phyloP scores from a whole-genome alignment of 2,329 filamentous ascomycete species.

The Macrophomina phaseolina region DNA sequence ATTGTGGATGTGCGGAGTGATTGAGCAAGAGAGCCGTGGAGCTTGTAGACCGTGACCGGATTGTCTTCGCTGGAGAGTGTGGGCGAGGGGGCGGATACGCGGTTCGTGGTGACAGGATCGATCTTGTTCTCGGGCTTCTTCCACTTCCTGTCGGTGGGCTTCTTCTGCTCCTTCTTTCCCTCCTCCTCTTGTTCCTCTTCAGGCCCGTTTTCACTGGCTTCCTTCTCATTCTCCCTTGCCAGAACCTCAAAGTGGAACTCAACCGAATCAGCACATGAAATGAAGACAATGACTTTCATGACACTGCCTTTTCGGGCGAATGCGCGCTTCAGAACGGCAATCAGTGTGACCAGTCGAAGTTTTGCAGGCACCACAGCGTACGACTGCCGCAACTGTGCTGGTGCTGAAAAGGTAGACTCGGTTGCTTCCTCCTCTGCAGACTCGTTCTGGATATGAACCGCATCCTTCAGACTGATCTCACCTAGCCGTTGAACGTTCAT shows the following conservation, averaged over 20 bases:
- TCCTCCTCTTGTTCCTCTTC: conserved; percentile 32
- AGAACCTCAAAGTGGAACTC: conserved; percentile 95
- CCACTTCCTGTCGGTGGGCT: conserved; percentile 15
- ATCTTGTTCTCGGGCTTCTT: conserved; percentile 30
- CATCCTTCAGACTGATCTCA: conserved; percentile 93
- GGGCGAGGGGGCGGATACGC: conserved; percentile 65
- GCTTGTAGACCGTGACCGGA: conserved; percentile 77
- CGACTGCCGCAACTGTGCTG: conserved; percentile 90
- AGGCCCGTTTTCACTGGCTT: conserved; percentile 31
- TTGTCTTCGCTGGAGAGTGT: conserved; percentile 75
- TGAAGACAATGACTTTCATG: conserved; percentile 97
- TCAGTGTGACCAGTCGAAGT: conserved; percentile 84
- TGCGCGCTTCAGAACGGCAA: conserved; percentile 81
- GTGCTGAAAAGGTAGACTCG: conserved; percentile 74
- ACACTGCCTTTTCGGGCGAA: conserved; percentile 89
- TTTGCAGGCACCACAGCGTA: conserved; percentile 90
- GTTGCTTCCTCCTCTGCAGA: conserved; percentile 50
- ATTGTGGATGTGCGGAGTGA: conserved; percentile 86
- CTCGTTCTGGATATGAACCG: conserved; percentile 80
- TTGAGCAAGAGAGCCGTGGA: conserved; percentile 92
- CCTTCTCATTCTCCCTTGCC: conserved; percentile 41
- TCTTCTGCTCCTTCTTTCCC: conserved; percentile 26
- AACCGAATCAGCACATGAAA: conserved; percentile 95
- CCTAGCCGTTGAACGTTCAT: conserved; percentile 94
- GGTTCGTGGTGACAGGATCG: conserved; percentile 52